A percentile compares a stretch with the other conserved stretches of the same genome.
Conservation (phyloP, 2,329 filamentous ascomycete genomes). For the Colletotrichum scovillei region DNA sequence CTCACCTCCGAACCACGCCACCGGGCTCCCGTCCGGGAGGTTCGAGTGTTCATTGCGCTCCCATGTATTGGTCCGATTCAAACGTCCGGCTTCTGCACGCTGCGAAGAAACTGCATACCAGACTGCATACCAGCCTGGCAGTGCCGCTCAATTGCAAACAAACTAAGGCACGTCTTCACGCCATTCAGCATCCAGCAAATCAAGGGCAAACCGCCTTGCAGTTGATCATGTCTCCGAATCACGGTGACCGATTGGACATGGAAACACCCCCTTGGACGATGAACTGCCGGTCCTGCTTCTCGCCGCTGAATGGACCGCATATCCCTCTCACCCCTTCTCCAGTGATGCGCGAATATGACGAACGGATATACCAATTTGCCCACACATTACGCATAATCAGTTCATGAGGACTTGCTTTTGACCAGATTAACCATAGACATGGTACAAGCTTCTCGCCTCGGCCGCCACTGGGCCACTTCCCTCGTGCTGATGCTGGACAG, state of each 20-base stretch:
- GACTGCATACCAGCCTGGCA: constrained; percentile 15
- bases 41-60: constrained; percentile 36
- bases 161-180: constrained; percentile 1
- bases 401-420: constrained; percentile 19
- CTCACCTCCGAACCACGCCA: constrained; percentile 33
- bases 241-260: constrained; percentile 9
- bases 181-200: background rate
- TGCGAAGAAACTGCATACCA: constrained; percentile 16
- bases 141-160: constrained; percentile 23
- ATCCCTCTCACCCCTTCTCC: background rate
- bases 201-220: constrained; percentile 5
- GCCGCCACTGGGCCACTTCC: background rate
- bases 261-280: background rate
- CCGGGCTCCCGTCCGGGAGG: constrained; percentile 32
- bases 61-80: constrained; percentile 26
- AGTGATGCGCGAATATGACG: background rate
- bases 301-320: background rate
- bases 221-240: constrained; percentile 13
- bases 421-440: background rate
- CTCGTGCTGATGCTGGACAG: background rate
- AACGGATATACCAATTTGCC: background rate
- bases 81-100: constrained; percentile 29
- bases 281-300: background rate
- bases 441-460: constrained; percentile 7
- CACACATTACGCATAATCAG: constrained; percentile 19